These are phyloP conservation scores for Lepiota venenata DNA, from an alignment of 768 basidiomycete species.

Conservation along the genomic window DNA sequence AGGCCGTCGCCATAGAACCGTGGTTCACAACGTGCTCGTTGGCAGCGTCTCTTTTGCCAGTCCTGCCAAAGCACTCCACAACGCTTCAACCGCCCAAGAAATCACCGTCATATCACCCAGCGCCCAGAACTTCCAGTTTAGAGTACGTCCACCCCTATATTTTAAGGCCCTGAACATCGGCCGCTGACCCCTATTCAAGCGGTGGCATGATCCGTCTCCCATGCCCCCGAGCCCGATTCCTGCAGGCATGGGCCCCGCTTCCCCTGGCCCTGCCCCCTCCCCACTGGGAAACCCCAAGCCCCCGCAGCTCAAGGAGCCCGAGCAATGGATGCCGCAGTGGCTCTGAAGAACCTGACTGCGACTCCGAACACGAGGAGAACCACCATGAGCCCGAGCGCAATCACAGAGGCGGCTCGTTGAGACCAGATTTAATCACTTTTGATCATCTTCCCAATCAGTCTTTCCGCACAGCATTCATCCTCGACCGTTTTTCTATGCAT, in stretches of 20 bases:
- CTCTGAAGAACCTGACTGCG: conserved; percentile 6
- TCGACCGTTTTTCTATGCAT: conserved; percentile 68
- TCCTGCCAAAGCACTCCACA: conserved; percentile 73
- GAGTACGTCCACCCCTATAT: conserved; percentile 30
- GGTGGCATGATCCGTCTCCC: conserved; percentile 68
- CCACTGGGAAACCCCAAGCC: conserved; percentile 20
- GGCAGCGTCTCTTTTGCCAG: conserved; percentile 79
- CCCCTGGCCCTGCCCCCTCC: conserved; percentile 18
- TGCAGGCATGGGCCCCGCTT: conserved; percentile 24
- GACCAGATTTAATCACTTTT: conserved; percentile 39
- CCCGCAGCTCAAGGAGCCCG: conserved; percentile 14
- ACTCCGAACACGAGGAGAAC: conserved; percentile 2
- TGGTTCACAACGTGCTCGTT: conserved; percentile 69
- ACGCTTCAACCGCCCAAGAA: conserved; percentile 81
- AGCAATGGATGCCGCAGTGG: conserved; percentile 8
- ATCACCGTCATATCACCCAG: conserved; percentile 68
- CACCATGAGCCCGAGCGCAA: not conserved
- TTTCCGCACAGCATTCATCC: conserved; percentile 74
- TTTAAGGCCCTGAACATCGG: not conserved
- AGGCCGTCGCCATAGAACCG: conserved; percentile 41
- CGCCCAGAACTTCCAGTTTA: conserved; percentile 49
- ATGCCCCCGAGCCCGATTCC: conserved; percentile 49
- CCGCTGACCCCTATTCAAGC: conserved; percentile 30
- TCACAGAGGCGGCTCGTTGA: not conserved
- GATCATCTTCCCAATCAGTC: conserved; percentile 67